Evolutionary conservation across 2,329 filamentous ascomycete species (phyloP).

Genomic region (Aspergillus chevalieri): DNA sequence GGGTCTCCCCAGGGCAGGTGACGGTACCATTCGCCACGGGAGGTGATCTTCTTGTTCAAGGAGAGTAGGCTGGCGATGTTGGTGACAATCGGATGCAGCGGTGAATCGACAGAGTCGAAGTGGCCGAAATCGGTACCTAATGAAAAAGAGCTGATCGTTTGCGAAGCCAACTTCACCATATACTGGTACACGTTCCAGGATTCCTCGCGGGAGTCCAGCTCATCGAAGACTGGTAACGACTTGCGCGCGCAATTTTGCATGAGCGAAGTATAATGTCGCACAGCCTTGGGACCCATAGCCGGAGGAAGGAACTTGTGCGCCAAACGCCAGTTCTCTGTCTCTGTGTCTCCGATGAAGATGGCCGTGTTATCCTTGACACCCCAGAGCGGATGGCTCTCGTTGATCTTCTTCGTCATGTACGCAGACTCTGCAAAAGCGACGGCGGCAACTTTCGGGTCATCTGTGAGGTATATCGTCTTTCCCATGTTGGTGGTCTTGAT

Average conservation of each 20-base stretch:
- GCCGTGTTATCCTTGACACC: slow-evolving; percentile 17
- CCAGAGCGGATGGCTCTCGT: slow-evolving; percentile 18
- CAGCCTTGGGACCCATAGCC: slow-evolving; percentile 52
- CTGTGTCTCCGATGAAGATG: slow-evolving; percentile 21
- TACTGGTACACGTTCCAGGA: slow-evolving; percentile 43
- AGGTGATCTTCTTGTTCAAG: slow-evolving; percentile 54
- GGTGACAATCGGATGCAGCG: slow-evolving; percentile 45
- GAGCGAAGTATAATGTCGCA: slow-evolving; percentile 52
- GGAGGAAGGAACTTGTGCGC: slow-evolving; percentile 58
- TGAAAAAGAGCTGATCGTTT: slow-evolving; percentile 36
- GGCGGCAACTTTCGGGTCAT: slow-evolving; percentile 42
- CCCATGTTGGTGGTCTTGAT: slow-evolving; percentile 50
- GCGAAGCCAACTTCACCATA: slow-evolving; percentile 41
- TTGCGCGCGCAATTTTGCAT: slow-evolving; percentile 51
- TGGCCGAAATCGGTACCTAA: slow-evolving; percentile 39
- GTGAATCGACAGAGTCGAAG: slow-evolving; percentile 39
- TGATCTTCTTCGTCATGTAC: slow-evolving; percentile 48
- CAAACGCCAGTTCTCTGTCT: slow-evolving; percentile 21
- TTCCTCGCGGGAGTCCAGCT: slow-evolving; percentile 41
- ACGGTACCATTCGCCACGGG: slow-evolving; percentile 50
- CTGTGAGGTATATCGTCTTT: slow-evolving; percentile 44
- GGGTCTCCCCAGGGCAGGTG: slow-evolving; percentile 53
- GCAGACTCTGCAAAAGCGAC: slow-evolving; percentile 43
- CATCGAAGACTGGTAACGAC: slow-evolving; percentile 42
- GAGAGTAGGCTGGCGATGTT: slow-evolving; percentile 45